Base-by-base conservation (phyloP, 805 yeast species). In the Tetrapisispora nanseiensis region DNA sequence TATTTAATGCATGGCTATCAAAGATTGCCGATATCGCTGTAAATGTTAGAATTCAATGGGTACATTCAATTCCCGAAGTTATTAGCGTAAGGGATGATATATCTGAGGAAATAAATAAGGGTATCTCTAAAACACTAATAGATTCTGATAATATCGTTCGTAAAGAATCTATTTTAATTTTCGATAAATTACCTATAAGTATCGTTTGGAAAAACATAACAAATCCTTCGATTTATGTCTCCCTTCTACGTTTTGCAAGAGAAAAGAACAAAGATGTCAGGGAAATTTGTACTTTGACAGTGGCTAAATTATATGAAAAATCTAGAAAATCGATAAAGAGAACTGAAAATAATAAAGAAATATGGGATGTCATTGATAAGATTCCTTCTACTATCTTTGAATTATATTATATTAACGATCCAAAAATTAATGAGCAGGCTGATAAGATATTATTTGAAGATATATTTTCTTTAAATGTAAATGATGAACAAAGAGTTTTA, bases 131-230 rank as follows among this genome's bases (percentile, higher is more conserved):
- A 51, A 78, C 89, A 28, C 65, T 87, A 21, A 68, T 82, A 30
- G 96, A 87, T 62, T 66, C 79, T 0, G 86, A 84, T 51, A 90
- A 82, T 44, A 71, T 68, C 30, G 94, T 86, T 2, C 70, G 96
- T 49, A 64, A 75, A 27, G 61, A 71, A 1, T 76, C 92, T 0
- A 76, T 85, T 44, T 57, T 61, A 34, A 68, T 78, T 0, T 56
- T 84, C 13, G 60, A 37, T 7, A 54, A 65, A 23, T 57, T 84
- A 2, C 69, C 77, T 0, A 61, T 74, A 7, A 57, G 64, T 6
- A 51, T 66, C 1, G 68, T 85, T 40, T 62, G 78, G 40, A 58
- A 61, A 13, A 74, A 69, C 37, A 55, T 82, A 10, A 69, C 72
- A 35, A 71, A 65, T 39, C 61, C 64, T 19, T 54, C 71, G 0